Evolutionary conservation across 345 rosid species (phyloP).

Genomic region (Stellera chamaejasme): DNA sequence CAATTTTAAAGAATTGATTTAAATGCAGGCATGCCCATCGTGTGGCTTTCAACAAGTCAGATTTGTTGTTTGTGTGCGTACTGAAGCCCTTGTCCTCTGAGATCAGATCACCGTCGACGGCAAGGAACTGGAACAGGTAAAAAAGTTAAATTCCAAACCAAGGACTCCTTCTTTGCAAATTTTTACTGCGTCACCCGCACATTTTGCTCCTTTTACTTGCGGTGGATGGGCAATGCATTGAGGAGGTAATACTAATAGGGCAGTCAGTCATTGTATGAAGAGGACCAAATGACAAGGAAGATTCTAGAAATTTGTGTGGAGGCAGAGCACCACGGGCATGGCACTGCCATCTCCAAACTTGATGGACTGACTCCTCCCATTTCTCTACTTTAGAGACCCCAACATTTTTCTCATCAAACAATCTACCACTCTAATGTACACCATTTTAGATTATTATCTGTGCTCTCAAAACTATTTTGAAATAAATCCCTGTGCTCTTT

Average conservation of each 20-base stretch:
- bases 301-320: constrained; percentile 29
- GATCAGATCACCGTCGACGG: constrained; percentile 36
- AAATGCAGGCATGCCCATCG: constrained; percentile 35
- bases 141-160: neutral
- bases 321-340: constrained; percentile 20
- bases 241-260: constrained; percentile 24
- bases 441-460: no score
- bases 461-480: no score
- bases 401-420: no score
- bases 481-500: no score
- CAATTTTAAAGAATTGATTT: no score
- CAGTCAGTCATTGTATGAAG: constrained; percentile 36
- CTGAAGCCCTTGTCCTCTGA: constrained; percentile 34
- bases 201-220: neutral
- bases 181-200: neutral
- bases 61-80: constrained; percentile 39
- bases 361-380: constrained; percentile 36
- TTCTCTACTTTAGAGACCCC: constrained; percentile 21
- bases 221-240: constrained; percentile 40
- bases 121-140: constrained; percentile 37
- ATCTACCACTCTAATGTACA: no score
- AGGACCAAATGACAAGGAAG: constrained; percentile 32
- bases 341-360: constrained; percentile 25
- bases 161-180: neutral
- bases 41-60: constrained; percentile 42